Base-by-base conservation (phyloP, 2,329 filamentous ascomycete species). In the Neofusicoccum sp. region DNA sequence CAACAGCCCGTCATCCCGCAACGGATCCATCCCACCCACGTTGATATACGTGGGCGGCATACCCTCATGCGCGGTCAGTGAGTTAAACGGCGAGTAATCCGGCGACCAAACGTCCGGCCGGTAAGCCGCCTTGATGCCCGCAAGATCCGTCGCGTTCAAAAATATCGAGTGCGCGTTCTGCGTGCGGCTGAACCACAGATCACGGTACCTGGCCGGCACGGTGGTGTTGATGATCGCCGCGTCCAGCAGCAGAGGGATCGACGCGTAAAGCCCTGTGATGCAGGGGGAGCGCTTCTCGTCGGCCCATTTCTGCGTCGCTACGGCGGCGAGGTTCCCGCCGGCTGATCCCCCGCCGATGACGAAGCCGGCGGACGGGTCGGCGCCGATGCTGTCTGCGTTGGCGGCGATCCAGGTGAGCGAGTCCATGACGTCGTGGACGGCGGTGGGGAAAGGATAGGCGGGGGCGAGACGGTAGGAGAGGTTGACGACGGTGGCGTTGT, bases 391-490 rank as follows among this genome's bases (percentile, higher is more conserved):
- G 1, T 8, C n/a, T 2, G 14, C 12, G 33, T 37, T 16, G 9
- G 29, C 16, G 4, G 49, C 49, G 2, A 75, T 67, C 71, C 74
- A 78, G 62, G 69, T 67, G 1, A 77, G 36, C 2, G 71, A 71
- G 50, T 71, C 70, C 12, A 75, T 64, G 1, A 68, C 66, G 54
- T 78, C 76, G 34, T 77, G 68, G 0, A 74, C 64, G 29, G 74
- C 73, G 7, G 70, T 67, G 11, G 76, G 76, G 64, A 73, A 78
- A 6, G 70, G 70, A 44, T 73, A 68, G 62, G 77, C 75, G 1
- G 76, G 76, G 8, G 74, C 75, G 0, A 77, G 69, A 16, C 75
- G 70, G 60, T 78, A 78, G 58, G 71, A 71, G 33, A 77, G 67
- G 22, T 71, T 70, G 56, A 77, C 62, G 3, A 77, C 73, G 4